Percentiles rank a stretch among this genome's conserved stretches.
Conservation (phyloP, 108 stramenopile genomes). For the Skeletonema menzelii region DNA sequence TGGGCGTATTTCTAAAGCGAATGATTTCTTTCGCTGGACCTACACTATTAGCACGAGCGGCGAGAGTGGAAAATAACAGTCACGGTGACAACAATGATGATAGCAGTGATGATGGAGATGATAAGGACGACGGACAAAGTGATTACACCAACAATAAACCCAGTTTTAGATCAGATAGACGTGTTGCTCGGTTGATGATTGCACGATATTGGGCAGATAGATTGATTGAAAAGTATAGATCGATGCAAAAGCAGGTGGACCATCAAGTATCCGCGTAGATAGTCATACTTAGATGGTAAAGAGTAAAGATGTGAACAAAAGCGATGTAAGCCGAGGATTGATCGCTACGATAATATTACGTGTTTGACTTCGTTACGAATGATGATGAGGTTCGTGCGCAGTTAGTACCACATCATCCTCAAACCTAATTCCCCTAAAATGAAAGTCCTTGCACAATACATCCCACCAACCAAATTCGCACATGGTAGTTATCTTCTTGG, state of each 20-base stretch:
- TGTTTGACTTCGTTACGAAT: slow-evolving; percentile 42
- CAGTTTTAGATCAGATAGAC: slow-evolving; percentile 82
- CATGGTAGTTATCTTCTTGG: slow-evolving; percentile 64
- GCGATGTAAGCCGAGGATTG: neutral
- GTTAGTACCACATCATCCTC: slow-evolving; percentile 79
- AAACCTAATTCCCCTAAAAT: slow-evolving; percentile 75
- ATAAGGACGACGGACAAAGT: slow-evolving; percentile 2
- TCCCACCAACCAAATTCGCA: slow-evolving; percentile 79
- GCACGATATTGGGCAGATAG: slow-evolving; percentile 83
- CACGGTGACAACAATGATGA: slow-evolving; percentile 40
- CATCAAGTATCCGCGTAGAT: neutral
- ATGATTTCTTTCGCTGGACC: slow-evolving; percentile 73
- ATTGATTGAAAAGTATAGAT: slow-evolving; percentile 52
- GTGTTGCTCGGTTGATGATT: slow-evolving; percentile 79
- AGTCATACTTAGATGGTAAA: too few species aligned
- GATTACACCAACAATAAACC: slow-evolving; percentile 15
- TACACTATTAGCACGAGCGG: slow-evolving; percentile 63
- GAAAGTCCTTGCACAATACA: slow-evolving; percentile 76
- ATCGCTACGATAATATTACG: neutral
- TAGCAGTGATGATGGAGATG: slow-evolving; percentile 26
- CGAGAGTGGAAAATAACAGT: too few species aligned
- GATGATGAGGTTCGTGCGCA: slow-evolving; percentile 87
- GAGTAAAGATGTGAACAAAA: neutral
- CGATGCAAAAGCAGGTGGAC: neutral
- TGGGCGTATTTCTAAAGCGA: slow-evolving; percentile 45